Percentiles rank a stretch among this genome's conserved stretches.
These are phyloP conservation scores for Penicillium sp. DNA, from an alignment of 2,329 filamentous ascomycete species.

Conservation along the genomic window DNA sequence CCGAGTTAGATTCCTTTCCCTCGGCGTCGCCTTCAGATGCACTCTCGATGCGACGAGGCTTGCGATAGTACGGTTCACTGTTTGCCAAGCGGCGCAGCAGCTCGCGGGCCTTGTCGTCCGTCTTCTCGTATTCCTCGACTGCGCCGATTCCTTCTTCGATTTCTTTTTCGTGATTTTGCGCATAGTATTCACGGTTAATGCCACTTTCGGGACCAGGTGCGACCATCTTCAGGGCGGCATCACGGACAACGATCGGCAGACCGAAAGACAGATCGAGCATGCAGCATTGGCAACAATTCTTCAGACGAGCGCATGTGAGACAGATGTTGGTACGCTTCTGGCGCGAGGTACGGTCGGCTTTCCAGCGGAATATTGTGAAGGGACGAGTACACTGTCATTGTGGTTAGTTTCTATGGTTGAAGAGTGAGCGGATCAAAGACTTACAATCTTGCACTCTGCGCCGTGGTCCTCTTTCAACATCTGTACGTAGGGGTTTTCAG, in stretches of 20 bases:
- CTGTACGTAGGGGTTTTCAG: conserved; percentile 96
- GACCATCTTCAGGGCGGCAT: conserved; percentile 97
- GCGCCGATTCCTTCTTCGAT: conserved; percentile 88
- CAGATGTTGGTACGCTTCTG: conserved; percentile 95
- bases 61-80: conserved; percentile 94
- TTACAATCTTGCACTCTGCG: conserved; percentile 71
- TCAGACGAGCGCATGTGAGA: conserved; percentile 91
- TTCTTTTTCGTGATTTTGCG: conserved; percentile 93
- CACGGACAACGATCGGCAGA: conserved; percentile 88
- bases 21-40: conserved; percentile 43
- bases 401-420: conserved; percentile 5
- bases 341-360: conserved; percentile 83
- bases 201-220: conserved; percentile 88
- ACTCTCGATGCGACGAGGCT: conserved; percentile 73
- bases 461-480: conserved; percentile 98
- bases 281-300: conserved; percentile 98
- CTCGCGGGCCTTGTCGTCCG: conserved; percentile 93
- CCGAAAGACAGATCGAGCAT: conserved; percentile 98
- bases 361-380: conserved; percentile 95
- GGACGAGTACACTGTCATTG: conserved; percentile 72
- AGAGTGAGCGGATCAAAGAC: conserved; percentile 7
- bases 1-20: conserved; percentile 35
- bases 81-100: conserved; percentile 79
- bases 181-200: conserved; percentile 96
- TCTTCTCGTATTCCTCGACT: conserved; percentile 91